Evolutionary conservation across 2,329 filamentous ascomycete species (phyloP), one percentile per base, ranked within the genome.

Genomic region (Trichothecium sympodiale): DNA sequence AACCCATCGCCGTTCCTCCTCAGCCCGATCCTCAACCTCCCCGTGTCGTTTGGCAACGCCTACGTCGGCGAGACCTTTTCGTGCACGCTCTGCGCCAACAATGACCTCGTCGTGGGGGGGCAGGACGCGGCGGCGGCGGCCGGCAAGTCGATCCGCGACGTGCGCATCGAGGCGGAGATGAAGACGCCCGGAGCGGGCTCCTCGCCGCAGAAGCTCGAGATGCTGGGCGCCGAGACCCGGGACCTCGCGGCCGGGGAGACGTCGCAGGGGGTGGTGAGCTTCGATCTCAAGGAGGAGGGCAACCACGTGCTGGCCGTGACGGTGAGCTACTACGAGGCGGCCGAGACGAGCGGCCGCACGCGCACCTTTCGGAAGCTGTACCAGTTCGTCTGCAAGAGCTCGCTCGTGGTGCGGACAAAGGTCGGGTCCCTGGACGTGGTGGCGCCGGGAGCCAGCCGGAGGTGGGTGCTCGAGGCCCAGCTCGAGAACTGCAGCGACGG

Each of bases 11-110:
- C 71, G 6, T 76, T 76, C 53, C 55, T 77, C 40, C 66, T 80
- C 43, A 71, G 69, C 25, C 75, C 75, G 1, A 67, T 78, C 36
- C 72, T 96, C 49, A 91, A 85, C 32, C 77, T 96, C 2, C 89
- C 91, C 8, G 80, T 87, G 13, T 82, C 86, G 0, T 96, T 98
- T 56, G 89, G 88, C 31, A 89, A 85, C 10, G 88, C 89, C 8
- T 95, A 95, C 56, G 89, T 96, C 15, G 91, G 91, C 48, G 88
- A 96, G 63, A 86, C 81, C 0, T 96, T 98, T 60, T 80, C 81
- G 44, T 98, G 91, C 60, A 94, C 89, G 2, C 70, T 96, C 16
- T 94, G 88, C 61, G 88, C 84, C n/a, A 95, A 94, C 64, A 89
- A 95, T 55, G 89, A 96, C 61, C 42, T 53, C 1, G 28, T 16